Conservation (phyloP, 2,329 filamentous ascomycete genomes). For the Trematosphaeria pertusa region DNA sequence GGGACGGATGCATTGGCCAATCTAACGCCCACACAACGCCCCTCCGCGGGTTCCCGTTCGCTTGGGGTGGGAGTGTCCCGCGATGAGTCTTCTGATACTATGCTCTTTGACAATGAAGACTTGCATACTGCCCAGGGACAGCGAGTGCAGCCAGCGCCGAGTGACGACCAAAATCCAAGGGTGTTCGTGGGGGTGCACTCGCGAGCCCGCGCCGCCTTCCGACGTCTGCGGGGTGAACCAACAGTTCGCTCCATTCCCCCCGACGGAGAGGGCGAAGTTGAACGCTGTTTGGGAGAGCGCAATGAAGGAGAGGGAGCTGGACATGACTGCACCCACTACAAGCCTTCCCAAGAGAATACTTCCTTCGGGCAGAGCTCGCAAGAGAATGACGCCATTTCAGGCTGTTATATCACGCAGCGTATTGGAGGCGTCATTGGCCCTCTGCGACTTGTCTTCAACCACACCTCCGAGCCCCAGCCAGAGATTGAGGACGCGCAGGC, state of each 20-base stretch:
- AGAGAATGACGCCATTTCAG: conserved; percentile 13
- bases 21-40: conserved; percentile 21
- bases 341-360: background rate
- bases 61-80: conserved; percentile 14
- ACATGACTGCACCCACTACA: background rate
- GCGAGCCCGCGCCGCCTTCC: background rate
- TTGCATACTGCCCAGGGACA: conserved; percentile 14
- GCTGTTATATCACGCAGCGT: conserved; percentile 24
- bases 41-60: conserved; percentile 5
- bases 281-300: background rate
- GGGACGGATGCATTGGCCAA: conserved; percentile 44
- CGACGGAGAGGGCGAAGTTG: background rate
- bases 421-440: conserved; percentile 21
- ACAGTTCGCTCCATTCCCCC: background rate
- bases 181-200: conserved; percentile 12
- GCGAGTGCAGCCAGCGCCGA: conserved; percentile 6
- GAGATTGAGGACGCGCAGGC: conserved; percentile 7
- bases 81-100: conserved; percentile 37
- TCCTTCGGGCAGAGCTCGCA: conserved; percentile 4
- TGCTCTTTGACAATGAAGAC: conserved; percentile 44
- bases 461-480: conserved; percentile 12
- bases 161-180: conserved; percentile 8
- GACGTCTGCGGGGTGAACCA: conserved; percentile 3
- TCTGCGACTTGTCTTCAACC: conserved; percentile 28
- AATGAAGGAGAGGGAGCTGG: background rate